phyloP scores from a whole-genome alignment of 179 eudicot genomes.

The Gypsophila paniculata region DNA sequence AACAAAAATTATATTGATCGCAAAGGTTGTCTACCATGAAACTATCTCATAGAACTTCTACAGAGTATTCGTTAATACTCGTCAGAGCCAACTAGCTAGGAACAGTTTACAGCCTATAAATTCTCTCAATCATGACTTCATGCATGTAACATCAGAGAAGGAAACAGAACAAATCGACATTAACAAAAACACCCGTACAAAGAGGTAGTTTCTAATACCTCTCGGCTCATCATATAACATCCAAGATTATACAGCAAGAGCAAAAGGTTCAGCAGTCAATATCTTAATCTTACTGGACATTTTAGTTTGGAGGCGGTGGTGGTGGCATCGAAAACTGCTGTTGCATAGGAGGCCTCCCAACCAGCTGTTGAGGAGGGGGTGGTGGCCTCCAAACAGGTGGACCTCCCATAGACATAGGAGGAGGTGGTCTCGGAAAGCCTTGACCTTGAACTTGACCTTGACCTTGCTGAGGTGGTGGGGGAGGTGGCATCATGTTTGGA shows the following conservation, averaged over 20 bases:
- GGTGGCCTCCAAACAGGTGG: constrained; percentile 59
- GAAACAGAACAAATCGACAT: background rate
- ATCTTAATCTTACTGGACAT: background rate
- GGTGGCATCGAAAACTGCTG: constrained; percentile 56
- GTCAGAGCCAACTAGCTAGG: background rate
- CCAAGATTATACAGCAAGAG: constrained; percentile 20
- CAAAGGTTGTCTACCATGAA: too few relatives aligned
- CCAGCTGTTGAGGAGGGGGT: constrained; percentile 64
- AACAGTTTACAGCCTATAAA: background rate
- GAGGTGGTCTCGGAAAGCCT: constrained; percentile 43
- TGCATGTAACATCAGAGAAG: background rate
- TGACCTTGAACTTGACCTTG: constrained; percentile 25
- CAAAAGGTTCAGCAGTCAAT: background rate
- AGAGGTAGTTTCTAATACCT: background rate
- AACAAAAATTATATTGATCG: too few relatives aligned
- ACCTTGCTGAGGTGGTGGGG: constrained; percentile 39
- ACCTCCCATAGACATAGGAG: constrained; percentile 50
- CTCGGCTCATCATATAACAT: background rate
- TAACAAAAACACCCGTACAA: background rate
- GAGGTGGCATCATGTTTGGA: constrained; percentile 52
- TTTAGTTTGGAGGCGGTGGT: constrained; percentile 42
- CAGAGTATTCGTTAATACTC: background rate
- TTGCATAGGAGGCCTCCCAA: constrained; percentile 54
- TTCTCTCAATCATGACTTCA: background rate
- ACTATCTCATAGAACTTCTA: too few relatives aligned